phyloP scores from a whole-genome alignment of 2,329 filamentous ascomycete genomes.

The Botrytis medusae region DNA sequence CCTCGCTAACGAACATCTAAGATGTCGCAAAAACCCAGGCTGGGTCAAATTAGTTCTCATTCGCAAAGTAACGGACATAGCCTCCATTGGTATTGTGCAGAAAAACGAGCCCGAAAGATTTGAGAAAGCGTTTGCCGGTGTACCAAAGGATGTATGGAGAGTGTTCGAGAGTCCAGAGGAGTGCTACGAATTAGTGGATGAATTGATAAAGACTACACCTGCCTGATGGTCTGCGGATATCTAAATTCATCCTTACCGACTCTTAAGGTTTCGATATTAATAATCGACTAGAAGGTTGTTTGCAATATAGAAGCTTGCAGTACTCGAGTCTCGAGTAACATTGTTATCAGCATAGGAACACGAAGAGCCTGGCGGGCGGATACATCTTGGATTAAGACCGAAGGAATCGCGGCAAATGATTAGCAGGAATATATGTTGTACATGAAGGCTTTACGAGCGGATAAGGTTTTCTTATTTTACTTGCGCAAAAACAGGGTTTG shows the following conservation, averaged over 20 bases:
- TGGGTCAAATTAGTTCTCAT: slow-evolving; percentile 88
- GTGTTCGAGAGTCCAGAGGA: slow-evolving; percentile 79
- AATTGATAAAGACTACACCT: slow-evolving; percentile 27
- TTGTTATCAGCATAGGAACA: not conserved
- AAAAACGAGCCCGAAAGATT: slow-evolving; percentile 77
- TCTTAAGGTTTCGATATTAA: not conserved
- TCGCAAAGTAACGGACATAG: slow-evolving; percentile 75
- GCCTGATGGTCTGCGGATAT: not conserved
- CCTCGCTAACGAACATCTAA: slow-evolving; percentile 40
- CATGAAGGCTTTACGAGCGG: not conserved
- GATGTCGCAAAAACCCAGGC: slow-evolving; percentile 62
- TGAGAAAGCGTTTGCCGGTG: slow-evolving; percentile 74
- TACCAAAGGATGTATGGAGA: slow-evolving; percentile 72
- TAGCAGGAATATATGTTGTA: slow-evolving; percentile 1
- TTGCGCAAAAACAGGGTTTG: not conserved
- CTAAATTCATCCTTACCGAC: not conserved
- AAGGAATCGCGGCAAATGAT: not conserved
- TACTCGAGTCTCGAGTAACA: not conserved
- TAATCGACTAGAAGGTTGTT: not conserved
- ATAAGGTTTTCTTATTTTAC: not conserved
- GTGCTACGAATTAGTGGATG: slow-evolving; percentile 47
- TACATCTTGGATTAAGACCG: not conserved
- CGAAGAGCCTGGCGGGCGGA: no score
- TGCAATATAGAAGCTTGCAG: not conserved
- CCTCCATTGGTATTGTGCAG: slow-evolving; percentile 65